These are phyloP conservation scores for Neopestalotiopsis rosae DNA, from an alignment of 2,329 filamentous ascomycete genomes.

Conservation along the genomic window DNA sequence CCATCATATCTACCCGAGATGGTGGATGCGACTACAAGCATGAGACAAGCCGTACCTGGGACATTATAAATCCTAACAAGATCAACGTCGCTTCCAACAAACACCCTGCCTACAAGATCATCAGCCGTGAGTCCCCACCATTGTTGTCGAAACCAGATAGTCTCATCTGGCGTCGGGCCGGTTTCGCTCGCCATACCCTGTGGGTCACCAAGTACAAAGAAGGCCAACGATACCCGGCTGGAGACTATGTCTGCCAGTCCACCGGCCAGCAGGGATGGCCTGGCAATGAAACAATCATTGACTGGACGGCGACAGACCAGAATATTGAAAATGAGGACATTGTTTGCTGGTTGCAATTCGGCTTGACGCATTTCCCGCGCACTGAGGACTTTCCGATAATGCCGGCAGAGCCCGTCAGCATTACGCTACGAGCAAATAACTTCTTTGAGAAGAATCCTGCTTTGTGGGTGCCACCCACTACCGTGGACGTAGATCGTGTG, in stretches of 20 bases:
- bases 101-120: slow-evolving; percentile 55
- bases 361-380: slow-evolving; percentile 58
- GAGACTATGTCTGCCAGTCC: slow-evolving; percentile 58
- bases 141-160: slow-evolving; percentile 51
- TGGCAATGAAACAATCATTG: slow-evolving; percentile 42
- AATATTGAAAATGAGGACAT: slow-evolving; percentile 60
- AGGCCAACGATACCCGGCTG: slow-evolving; percentile 55
- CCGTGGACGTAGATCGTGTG: slow-evolving; percentile 11
- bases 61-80: slow-evolving; percentile 51
- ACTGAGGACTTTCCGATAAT: slow-evolving; percentile 57
- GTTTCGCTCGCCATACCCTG: slow-evolving; percentile 50
- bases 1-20: slow-evolving; percentile 46
- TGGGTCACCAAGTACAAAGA: slow-evolving; percentile 57
- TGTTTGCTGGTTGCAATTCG: slow-evolving; percentile 54
- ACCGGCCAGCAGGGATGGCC: slow-evolving; percentile 50
- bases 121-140: slow-evolving; percentile 50
- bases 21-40: slow-evolving; percentile 61
- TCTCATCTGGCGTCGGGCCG: slow-evolving; percentile 46
- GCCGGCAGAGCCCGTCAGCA: slow-evolving; percentile 23
- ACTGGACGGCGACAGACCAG: slow-evolving; percentile 55
- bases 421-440: slow-evolving; percentile 21
- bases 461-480: slow-evolving; percentile 20
- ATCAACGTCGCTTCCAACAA: slow-evolving; percentile 53
- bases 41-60: slow-evolving; percentile 41
- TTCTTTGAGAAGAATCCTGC: slow-evolving; percentile 23